phyloP scores from a whole-genome alignment of 2,329 filamentous ascomycete species.

The Ophiostoma himal-ulmi region DNA sequence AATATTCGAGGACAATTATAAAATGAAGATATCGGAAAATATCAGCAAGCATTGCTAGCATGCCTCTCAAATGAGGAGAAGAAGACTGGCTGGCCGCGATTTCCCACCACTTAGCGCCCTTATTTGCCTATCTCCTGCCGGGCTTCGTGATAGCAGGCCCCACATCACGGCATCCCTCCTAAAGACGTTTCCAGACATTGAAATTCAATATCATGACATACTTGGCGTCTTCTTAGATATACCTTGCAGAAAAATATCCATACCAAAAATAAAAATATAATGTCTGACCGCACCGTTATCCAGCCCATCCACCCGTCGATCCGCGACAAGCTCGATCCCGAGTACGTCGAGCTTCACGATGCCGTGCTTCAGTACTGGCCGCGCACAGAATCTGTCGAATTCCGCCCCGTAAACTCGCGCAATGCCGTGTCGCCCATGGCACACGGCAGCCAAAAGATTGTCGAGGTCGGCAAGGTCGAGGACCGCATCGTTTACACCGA shows the following conservation, averaged over 20 bases:
- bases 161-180: constrained; percentile 2
- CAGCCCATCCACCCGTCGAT: constrained; percentile 35
- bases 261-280: background rate
- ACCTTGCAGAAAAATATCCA: background rate
- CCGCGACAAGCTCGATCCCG: constrained; percentile 33
- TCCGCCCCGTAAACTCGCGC: constrained; percentile 13
- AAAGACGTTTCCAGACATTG: too few relatives aligned
- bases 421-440: constrained; percentile 18
- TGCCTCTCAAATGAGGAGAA: background rate
- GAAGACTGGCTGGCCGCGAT: background rate
- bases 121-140: constrained; percentile 15
- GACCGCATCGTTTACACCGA: constrained; percentile 37
- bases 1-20: too few relatives aligned
- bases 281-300: constrained; percentile 12
- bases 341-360: constrained; percentile 37
- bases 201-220: too few relatives aligned
- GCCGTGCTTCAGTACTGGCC: constrained; percentile 34
- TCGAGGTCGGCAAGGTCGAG: constrained; percentile 40
- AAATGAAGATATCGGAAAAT: background rate
- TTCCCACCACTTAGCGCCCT: constrained; percentile 10
- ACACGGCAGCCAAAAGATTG: constrained; percentile 13
- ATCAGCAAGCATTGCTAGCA: background rate
- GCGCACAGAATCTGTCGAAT: constrained; percentile 30
- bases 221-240: background rate
- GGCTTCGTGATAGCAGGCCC: constrained; percentile 9